These are phyloP conservation scores for Cladosporium sp. DNA, from an alignment of 2,329 filamentous ascomycete species.

Conservation along the genomic window DNA sequence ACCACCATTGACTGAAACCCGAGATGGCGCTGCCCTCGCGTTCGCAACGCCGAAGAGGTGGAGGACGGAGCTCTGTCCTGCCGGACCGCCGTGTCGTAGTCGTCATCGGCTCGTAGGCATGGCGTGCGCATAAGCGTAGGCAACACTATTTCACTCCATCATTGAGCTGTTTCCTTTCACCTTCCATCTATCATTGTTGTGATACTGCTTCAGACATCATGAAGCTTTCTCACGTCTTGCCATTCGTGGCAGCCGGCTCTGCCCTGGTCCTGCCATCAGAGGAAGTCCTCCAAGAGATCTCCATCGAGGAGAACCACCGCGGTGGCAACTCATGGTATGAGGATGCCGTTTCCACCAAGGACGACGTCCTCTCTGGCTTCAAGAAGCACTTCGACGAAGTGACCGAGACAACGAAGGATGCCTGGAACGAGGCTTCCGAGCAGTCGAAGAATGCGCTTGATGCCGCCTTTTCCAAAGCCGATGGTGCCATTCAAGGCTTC, in stretches of 20 bases:
- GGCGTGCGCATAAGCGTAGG: slow-evolving; percentile 11
- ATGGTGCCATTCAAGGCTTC: slow-evolving; percentile 33
- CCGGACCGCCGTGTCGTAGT: not conserved
- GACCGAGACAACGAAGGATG: slow-evolving; percentile 22
- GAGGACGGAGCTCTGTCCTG: not conserved
- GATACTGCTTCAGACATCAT: slow-evolving; percentile 26
- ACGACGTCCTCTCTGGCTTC: slow-evolving; percentile 31
- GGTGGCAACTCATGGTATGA: slow-evolving; percentile 22
- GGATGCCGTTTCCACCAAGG: slow-evolving; percentile 29
- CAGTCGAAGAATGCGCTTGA: slow-evolving; percentile 37
- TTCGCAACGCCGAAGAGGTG: slow-evolving; percentile 2
- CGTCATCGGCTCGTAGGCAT: slow-evolving; percentile 5
- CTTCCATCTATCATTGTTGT: not conserved
- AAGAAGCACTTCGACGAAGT: slow-evolving; percentile 28
- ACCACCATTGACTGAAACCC: too few species aligned
- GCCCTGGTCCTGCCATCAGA: slow-evolving; percentile 51
- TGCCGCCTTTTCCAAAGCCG: slow-evolving; percentile 36
- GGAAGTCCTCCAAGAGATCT: slow-evolving; percentile 39
- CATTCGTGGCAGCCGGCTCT: slow-evolving; percentile 44
- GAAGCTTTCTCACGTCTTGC: slow-evolving; percentile 44
- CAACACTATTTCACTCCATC: slow-evolving; percentile 4
- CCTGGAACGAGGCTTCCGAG: slow-evolving; percentile 24
- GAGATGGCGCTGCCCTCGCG: not conserved
- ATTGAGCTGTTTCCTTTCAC: not conserved
- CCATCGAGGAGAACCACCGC: slow-evolving; percentile 32